Evolutionary conservation across 179 eudicot genomes (phyloP).

Genomic region (Spinacia oleracea): DNA sequence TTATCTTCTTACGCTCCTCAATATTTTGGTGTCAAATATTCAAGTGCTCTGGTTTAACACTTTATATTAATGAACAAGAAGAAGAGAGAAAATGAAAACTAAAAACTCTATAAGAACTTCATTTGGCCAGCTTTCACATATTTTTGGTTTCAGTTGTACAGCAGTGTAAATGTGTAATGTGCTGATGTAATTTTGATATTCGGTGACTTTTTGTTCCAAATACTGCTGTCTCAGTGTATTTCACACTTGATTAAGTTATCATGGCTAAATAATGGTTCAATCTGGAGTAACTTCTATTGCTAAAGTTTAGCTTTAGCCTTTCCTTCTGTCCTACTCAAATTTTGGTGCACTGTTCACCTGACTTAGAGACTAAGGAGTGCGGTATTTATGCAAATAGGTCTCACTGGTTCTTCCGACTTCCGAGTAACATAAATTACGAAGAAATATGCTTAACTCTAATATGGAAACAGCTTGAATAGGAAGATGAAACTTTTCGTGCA

Average conservation of each 20-base stretch:
- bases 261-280: not conserved
- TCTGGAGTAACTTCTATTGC: not conserved
- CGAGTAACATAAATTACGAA: not conserved
- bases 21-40: conserved; percentile 2
- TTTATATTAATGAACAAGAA: not conserved
- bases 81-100: no score
- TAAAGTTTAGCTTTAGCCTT: not conserved
- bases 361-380: not conserved
- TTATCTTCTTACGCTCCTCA: conserved; percentile 12
- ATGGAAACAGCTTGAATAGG: not conserved
- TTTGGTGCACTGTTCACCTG: not conserved
- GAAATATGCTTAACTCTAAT: not conserved
- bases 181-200: not conserved
- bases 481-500: no score
- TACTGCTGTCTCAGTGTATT: not conserved
- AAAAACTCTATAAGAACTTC: not conserved
- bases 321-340: not conserved
- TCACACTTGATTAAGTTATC: not conserved
- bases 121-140: not conserved
- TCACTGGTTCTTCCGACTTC: not conserved
- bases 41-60: not conserved
- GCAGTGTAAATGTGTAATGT: not conserved
- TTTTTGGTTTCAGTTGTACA: not conserved
- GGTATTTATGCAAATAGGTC: not conserved
- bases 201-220: not conserved